Evolutionary conservation across 331 rosid species (phyloP), one percentile per base, ranked within the genome.

Genomic region (Malus hybrid): DNA sequence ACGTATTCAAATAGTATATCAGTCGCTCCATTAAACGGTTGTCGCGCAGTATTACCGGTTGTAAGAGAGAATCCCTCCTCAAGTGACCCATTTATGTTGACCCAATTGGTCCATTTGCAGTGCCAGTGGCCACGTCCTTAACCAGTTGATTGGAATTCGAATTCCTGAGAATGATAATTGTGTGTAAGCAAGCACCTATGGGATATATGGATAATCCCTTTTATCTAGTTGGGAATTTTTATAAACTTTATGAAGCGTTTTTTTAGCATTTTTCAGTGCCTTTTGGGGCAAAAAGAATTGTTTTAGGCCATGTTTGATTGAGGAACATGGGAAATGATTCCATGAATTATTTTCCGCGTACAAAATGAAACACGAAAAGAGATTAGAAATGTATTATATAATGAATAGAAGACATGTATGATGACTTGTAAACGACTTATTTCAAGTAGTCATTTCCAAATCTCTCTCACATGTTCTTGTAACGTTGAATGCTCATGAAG

Each of bases 81-180:
- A 16, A 6, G 1, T 5, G 20, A 52, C 4, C 20, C 20, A 16
- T 52, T 52, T 52, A 52, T 7, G n/a, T 52, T 6, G 20, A 52
- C 20, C 16, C 65, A 60, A 11, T 60, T 22, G 11, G 31, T 48
- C 39, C 31, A 70, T 74, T 77, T 77, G 68, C 12, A 50, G 62
- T 69, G 76, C 76, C 29, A 67, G 77, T 61, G 85, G 83, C 67
- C 83, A 80, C 78, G 67, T 81, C 76, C 76, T 64, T 36, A 20
- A 46, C 33, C 19, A 62, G 34, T 52, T 66, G 42, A 19, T 59
- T 24, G 73, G 61, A 61, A 32, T 52, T 64, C n/a, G 57, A 39
- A 39, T 39, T 39, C 13, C 13, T 3, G 46, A 39, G 13, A 10
- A 39, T 39, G 46, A 39, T 39, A 52, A 16, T 70, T 32, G 24